Evolutionary conservation across 2,329 filamentous ascomycete species (phyloP).

Genomic region (Catunica adiposa): DNA sequence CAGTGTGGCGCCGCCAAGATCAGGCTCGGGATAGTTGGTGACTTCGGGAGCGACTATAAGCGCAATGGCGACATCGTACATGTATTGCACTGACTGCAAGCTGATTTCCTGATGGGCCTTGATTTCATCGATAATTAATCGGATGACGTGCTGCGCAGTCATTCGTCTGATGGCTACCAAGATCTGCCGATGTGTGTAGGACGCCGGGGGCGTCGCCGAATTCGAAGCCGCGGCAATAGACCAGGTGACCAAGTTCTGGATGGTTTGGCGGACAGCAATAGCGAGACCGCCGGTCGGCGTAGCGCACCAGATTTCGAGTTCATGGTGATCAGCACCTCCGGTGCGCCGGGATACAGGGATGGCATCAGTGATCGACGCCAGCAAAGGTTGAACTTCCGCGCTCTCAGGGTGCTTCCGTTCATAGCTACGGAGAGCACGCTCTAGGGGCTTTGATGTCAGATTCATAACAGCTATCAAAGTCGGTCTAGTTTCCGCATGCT

Average conservation of each 20-base stretch:
- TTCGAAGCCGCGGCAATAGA: slow-evolving; percentile 28
- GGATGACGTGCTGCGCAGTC: slow-evolving; percentile 31
- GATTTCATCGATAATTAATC: slow-evolving; percentile 50
- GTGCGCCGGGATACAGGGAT: slow-evolving; percentile 44
- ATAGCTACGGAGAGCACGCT: slow-evolving; percentile 48
- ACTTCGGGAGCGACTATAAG: slow-evolving; percentile 52
- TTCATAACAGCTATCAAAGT: slow-evolving; percentile 58
- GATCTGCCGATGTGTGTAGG: slow-evolving; percentile 58
- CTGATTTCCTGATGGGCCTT: slow-evolving; percentile 27
- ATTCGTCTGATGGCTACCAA: slow-evolving; percentile 29
- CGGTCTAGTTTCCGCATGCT: slow-evolving; percentile 51
- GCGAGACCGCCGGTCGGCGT: slow-evolving; percentile 39
- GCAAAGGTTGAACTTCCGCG: slow-evolving; percentile 52
- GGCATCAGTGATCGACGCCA: slow-evolving; percentile 46
- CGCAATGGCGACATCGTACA: slow-evolving; percentile 52
- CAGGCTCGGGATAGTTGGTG: slow-evolving; percentile 25
- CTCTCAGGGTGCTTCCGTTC: slow-evolving; percentile 50
- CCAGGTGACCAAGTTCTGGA: slow-evolving; percentile 52
- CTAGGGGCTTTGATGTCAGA: slow-evolving; percentile 52
- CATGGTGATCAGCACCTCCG: slow-evolving; percentile 44
- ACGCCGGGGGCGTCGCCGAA: slow-evolving; percentile 40
- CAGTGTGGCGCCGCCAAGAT: slow-evolving; percentile 24
- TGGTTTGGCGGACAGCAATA: slow-evolving; percentile 40
- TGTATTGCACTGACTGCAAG: slow-evolving; percentile 37
- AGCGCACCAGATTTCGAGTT: slow-evolving; percentile 51